Conservation (phyloP, 169 alveolate genomes). For the Cyclospora cayetanensis region DNA sequence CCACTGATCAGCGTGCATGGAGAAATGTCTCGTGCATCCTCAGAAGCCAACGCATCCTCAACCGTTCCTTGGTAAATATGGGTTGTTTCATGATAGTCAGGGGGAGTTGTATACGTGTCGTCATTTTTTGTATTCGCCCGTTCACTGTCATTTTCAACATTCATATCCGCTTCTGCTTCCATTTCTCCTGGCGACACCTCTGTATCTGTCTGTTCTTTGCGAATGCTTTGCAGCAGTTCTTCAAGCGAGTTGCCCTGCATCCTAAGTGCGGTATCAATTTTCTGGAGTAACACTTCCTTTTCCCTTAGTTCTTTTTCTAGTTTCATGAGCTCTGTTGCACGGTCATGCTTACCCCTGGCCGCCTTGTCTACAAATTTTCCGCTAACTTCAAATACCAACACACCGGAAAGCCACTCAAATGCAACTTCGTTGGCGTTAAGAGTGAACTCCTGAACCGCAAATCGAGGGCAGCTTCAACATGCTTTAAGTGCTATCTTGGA, state of each 20-base stretch:
- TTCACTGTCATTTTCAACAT: not conserved
- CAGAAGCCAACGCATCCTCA: not conserved
- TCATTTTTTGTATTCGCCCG: not conserved
- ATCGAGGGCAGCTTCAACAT: too few relatives aligned
- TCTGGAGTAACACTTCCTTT: conserved; percentile 18
- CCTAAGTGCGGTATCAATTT: conserved; percentile 38
- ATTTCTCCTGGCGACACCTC: not conserved
- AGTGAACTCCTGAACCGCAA: conserved; percentile 61
- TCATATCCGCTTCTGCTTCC: not conserved
- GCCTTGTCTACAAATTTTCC: conserved; percentile 62
- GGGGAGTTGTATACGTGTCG: not conserved
- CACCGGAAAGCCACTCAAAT: conserved; percentile 63
- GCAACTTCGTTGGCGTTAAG: conserved; percentile 56
- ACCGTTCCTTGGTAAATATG: not conserved
- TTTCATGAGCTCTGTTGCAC: not conserved
- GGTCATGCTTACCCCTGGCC: conserved; percentile 37
- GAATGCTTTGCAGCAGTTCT: not conserved
- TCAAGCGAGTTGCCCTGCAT: conserved; percentile 51
- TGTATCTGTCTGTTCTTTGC: not conserved
- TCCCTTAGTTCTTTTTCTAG: conserved; percentile 30
- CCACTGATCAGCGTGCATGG: too few relatives aligned
- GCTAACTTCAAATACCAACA: conserved; percentile 65
- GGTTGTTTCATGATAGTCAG: not conserved
- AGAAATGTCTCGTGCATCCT: not conserved
- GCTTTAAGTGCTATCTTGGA: too few relatives aligned